A percentile compares a stretch with the other conserved stretches of the same genome.
These are phyloP conservation scores for Boechera divaricarpa DNA, from an alignment of 345 rosid species.

Conservation along the genomic window DNA sequence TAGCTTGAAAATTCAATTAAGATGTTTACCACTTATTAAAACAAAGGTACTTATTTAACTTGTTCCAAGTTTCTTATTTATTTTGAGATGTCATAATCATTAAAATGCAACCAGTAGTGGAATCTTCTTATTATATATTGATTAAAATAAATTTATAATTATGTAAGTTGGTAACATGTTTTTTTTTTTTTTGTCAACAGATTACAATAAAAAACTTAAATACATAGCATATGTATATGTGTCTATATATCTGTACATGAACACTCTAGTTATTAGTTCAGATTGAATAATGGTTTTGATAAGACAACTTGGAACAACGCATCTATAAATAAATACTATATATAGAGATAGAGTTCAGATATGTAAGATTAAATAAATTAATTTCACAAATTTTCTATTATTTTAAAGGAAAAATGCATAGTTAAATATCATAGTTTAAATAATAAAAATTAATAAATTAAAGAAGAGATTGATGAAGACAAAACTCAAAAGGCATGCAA, in stretches of 20 bases:
- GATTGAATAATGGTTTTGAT: constrained; percentile 32
- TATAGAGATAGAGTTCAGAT: constrained; percentile 24
- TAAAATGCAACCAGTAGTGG: constrained; percentile 16
- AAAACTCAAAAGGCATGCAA: constrained; percentile 24
- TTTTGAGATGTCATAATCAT: constrained; percentile 12
- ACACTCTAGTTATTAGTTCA: constrained; percentile 20
- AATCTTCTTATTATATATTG: neutral
- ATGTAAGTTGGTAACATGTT: constrained; percentile 39
- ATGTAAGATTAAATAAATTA: constrained; percentile 3
- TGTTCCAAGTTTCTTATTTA: neutral
- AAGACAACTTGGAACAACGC: constrained; percentile 37
- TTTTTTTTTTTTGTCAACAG: neutral
- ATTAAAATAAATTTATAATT: neutral
- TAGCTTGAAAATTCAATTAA: neutral
- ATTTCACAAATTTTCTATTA: neutral
- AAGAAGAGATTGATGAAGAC: constrained; percentile 26
- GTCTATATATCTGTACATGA: constrained; percentile 6
- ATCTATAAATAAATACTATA: constrained; percentile 20
- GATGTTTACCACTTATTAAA: neutral
- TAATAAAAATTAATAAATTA: neutral
- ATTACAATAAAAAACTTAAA: neutral
- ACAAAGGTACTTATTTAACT: neutral
- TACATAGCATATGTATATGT: constrained; percentile 24
- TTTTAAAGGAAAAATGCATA: neutral
- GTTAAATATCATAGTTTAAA: neutral